These are phyloP conservation scores for Paraphoma chrysanthemicola DNA, from an alignment of 2,329 filamentous ascomycete species.

Conservation along the genomic window DNA sequence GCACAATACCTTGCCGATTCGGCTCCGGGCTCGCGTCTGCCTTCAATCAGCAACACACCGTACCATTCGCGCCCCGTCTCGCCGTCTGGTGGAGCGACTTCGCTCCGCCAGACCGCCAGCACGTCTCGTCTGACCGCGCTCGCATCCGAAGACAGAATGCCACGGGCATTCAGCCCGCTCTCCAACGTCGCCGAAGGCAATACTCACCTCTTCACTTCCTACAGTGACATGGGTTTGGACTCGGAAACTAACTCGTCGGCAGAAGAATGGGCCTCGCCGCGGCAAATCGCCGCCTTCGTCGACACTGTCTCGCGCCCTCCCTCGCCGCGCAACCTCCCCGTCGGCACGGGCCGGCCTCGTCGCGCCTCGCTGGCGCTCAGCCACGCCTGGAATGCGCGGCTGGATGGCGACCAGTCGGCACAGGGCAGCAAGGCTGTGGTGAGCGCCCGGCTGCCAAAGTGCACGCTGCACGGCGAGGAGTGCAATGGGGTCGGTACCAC, in stretches of 20 bases:
- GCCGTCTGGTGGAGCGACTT: background rate
- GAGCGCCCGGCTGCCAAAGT: constrained; percentile 6
- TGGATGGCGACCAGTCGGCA: background rate
- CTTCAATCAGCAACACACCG: constrained; percentile 17
- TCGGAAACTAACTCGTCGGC: background rate
- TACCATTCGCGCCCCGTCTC: constrained; percentile 3
- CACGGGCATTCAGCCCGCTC: background rate
- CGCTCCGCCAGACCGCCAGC: constrained; percentile 15
- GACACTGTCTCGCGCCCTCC: background rate
- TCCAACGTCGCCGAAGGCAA: constrained; percentile 2
- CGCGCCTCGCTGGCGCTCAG: constrained; percentile 25
- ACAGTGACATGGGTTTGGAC: background rate
- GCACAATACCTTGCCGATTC: constrained; percentile 31
- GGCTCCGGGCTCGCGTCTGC: constrained; percentile 29
- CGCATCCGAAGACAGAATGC: background rate
- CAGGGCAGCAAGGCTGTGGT: background rate
- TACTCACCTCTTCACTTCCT: background rate
- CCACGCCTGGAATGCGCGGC: constrained; percentile 20
- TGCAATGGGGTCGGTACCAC: constrained; percentile 25
- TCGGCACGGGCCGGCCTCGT: constrained; percentile 18
- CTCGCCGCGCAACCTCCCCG: background rate
- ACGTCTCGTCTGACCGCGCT: constrained; percentile 8
- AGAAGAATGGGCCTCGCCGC: background rate
- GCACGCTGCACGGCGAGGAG: constrained; percentile 23
- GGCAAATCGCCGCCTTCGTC: background rate